phyloP scores from a whole-genome alignment of 1,284 basidiomycete genomes.

The Sanguinoderma infundibulare region DNA sequence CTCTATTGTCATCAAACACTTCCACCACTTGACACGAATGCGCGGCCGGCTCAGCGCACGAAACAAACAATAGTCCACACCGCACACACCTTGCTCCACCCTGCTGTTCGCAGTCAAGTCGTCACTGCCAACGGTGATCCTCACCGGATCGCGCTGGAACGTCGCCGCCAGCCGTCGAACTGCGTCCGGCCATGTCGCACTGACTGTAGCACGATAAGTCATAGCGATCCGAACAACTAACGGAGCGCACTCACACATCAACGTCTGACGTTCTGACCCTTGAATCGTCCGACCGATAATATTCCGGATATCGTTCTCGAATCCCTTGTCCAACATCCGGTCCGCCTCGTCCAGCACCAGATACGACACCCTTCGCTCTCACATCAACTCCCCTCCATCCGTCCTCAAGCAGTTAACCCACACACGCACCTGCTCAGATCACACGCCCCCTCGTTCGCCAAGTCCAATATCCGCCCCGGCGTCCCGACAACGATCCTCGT shows the following conservation, averaged over 20 bases:
- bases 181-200: conserved; percentile 97
- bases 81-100: conserved; percentile 67
- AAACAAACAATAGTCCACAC: neutral
- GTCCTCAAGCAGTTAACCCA: neutral
- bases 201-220: conserved; percentile 59
- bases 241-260: conserved; percentile 78
- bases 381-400: neutral
- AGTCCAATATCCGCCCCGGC: conserved; percentile 91
- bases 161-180: conserved; percentile 93
- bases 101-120: conserved; percentile 94
- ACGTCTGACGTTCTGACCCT: conserved; percentile 75
- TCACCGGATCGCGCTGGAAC: conserved; percentile 86
- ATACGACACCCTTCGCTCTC: conserved; percentile 72
- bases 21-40: conserved; percentile 58
- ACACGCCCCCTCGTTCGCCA: conserved; percentile 84
- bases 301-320: conserved; percentile 96
- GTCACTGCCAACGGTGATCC: conserved; percentile 95
- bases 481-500: conserved; percentile 91
- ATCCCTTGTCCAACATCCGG: conserved; percentile 98
- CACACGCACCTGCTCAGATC: conserved; percentile 73
- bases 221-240: neutral
- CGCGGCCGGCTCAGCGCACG: neutral
- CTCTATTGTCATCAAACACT: conserved; percentile 86
- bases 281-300: conserved; percentile 87
- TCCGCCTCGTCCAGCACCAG: conserved; percentile 98